Evolutionary conservation across 2,329 filamentous ascomycete species (phyloP).

Genomic region (Chrysoporthe deuterocubensis): DNA sequence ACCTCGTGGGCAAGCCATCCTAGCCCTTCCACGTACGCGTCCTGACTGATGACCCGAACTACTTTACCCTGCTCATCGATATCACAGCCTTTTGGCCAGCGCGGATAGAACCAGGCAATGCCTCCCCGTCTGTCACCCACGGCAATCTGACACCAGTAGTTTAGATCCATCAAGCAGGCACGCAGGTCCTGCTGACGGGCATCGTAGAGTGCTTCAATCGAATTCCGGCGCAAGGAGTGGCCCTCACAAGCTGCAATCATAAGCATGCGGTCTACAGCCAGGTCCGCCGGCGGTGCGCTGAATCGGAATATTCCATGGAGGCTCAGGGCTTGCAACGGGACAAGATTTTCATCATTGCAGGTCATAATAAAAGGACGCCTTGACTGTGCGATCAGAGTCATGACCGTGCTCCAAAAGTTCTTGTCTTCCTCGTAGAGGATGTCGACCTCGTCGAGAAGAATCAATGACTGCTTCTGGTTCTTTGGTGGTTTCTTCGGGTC

Average conservation of each 20-base stretch:
- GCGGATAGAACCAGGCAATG: slow-evolving; percentile 84
- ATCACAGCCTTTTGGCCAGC: slow-evolving; percentile 75
- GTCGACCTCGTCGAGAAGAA: slow-evolving; percentile 92
- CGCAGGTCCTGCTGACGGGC: slow-evolving; percentile 75
- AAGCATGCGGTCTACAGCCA: slow-evolving; percentile 80
- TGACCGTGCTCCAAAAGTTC: slow-evolving; percentile 87
- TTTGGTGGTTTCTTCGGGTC: slow-evolving; percentile 43
- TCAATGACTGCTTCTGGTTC: slow-evolving; percentile 88
- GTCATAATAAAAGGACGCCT: slow-evolving; percentile 94
- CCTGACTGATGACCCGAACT: slow-evolving; percentile 78
- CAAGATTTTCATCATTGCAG: slow-evolving; percentile 86
- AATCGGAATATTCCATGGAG: slow-evolving; percentile 86
- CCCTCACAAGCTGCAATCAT: slow-evolving; percentile 87
- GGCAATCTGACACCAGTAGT: slow-evolving; percentile 97
- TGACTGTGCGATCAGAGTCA: slow-evolving; percentile 78
- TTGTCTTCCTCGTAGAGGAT: slow-evolving; percentile 94
- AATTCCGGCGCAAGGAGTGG: slow-evolving; percentile 71
- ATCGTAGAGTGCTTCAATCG: slow-evolving; percentile 72
- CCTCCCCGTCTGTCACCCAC: slow-evolving; percentile 88
- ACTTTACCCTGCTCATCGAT: slow-evolving; percentile 68
- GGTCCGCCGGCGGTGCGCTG: slow-evolving; percentile 62
- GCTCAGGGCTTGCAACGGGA: slow-evolving; percentile 75
- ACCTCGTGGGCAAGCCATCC: slow-evolving; percentile 72
- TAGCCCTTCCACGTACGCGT: slow-evolving; percentile 79
- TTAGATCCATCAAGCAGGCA: slow-evolving; percentile 79